phyloP scores from a whole-genome alignment of 805 yeast species.

The Sugiyamaella americana region DNA sequence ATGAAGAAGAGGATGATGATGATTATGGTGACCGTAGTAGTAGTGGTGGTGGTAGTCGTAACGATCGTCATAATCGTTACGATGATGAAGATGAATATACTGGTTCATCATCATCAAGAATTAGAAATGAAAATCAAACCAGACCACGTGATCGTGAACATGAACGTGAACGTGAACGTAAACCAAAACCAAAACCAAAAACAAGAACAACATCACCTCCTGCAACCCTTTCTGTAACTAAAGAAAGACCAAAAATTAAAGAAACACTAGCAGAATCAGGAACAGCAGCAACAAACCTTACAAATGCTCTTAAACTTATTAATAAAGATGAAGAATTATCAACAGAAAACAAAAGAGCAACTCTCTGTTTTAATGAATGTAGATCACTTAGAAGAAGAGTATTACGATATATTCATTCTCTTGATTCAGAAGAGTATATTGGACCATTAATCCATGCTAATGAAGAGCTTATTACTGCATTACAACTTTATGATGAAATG shows the following conservation, averaged over 20 bases:
- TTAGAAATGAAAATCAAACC: background rate
- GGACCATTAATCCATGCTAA: constrained; percentile 88
- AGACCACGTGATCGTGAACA: background rate
- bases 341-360: constrained; percentile 54
- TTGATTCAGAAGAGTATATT: constrained; percentile 76
- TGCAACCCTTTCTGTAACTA: constrained; percentile 23
- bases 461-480: constrained; percentile 75
- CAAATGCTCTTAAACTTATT: constrained; percentile 47
- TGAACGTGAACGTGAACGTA: no score
- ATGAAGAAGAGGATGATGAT: constrained; percentile 21
- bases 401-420: constrained; percentile 73
- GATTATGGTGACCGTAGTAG: constrained; percentile 13
- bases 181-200: background rate
- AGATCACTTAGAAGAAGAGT: constrained; percentile 70
- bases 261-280: constrained; percentile 67
- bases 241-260: constrained; percentile 69
- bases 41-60: background rate
- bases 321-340: constrained; percentile 46
- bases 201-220: background rate
- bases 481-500: constrained; percentile 61
- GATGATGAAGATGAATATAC: background rate
- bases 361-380: constrained; percentile 67
- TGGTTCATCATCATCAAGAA: background rate
- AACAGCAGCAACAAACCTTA: constrained; percentile 63
- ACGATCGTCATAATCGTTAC: background rate